phyloP scores from a whole-genome alignment of 352 stramenopile species.

The Plasmopara viticola region DNA sequence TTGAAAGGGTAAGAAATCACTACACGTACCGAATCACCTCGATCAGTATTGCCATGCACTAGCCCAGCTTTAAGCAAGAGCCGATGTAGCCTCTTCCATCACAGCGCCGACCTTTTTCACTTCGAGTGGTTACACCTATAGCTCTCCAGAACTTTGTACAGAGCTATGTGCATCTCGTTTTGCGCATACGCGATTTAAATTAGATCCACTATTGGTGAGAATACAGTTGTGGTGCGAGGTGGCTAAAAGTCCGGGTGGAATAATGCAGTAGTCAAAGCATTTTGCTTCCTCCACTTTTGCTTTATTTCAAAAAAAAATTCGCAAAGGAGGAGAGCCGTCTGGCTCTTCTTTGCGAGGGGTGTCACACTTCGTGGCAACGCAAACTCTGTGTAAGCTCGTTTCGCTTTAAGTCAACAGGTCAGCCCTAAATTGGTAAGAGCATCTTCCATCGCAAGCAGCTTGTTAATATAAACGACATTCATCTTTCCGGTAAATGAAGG shows the following conservation, averaged over 20 bases:
- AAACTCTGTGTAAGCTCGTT: not conserved
- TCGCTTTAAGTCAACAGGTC: not conserved
- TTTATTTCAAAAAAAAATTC: not conserved
- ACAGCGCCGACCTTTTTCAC: too few relatives aligned
- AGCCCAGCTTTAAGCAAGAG: not conserved
- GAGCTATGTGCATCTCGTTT: too few relatives aligned
- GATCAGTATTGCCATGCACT: not conserved
- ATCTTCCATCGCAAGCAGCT: too few relatives aligned
- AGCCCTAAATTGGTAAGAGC: not conserved
- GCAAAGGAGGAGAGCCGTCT: not conserved
- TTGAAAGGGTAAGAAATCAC: not conserved
- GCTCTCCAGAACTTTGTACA: too few relatives aligned
- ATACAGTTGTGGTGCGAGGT: not conserved
- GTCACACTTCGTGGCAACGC: not conserved
- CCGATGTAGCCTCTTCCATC: too few relatives aligned
- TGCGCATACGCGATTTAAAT: not conserved
- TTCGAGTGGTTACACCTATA: too few relatives aligned
- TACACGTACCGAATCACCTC: not conserved
- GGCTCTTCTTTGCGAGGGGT: not conserved
- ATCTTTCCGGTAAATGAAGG: too few relatives aligned
- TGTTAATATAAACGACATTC: too few relatives aligned
- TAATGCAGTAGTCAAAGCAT: not conserved
- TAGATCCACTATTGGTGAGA: not conserved
- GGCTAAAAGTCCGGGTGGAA: not conserved
- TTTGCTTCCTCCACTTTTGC: not conserved